Conservation (phyloP, 176 grass and related monocot species). For the Oryza brachyantha region DNA sequence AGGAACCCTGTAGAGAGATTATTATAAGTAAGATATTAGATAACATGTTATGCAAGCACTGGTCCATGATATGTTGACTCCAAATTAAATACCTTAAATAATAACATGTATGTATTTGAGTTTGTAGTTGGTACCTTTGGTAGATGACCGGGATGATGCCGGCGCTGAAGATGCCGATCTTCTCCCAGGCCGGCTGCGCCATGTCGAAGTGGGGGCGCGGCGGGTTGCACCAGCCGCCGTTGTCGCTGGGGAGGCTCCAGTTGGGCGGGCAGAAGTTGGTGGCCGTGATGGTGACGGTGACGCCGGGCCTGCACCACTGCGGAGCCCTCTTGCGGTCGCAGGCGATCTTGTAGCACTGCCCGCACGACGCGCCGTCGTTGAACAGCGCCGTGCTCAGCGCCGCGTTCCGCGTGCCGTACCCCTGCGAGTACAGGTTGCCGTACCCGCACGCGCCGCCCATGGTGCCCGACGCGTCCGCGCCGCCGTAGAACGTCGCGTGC, state of each 20-base stretch:
- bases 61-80: no score
- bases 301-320: conserved; percentile 12
- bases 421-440: conserved; percentile 29
- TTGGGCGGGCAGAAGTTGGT: conserved; percentile 51
- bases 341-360: conserved; percentile 35
- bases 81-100: no score
- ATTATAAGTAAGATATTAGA: no score
- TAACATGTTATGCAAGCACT: no score
- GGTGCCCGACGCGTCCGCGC: conserved; percentile 40
- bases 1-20: conserved; percentile 44
- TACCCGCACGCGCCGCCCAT: conserved; percentile 61
- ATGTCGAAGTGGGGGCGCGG: conserved; percentile 51
- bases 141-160: conserved; percentile 60
- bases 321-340: conserved; percentile 34
- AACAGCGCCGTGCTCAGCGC: conserved; percentile 51
- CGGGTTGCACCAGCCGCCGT: conserved; percentile 54
- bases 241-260: conserved; percentile 2
- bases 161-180: conserved; percentile 45
- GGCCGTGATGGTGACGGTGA: conserved; percentile 32
- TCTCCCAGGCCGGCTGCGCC: conserved; percentile 52
- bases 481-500: conserved; percentile 49
- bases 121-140: conserved; percentile 44
- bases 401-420: conserved; percentile 38
- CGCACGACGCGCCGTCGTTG: conserved; percentile 34
- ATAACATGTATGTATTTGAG: no score